Percentiles rank a stretch among this genome's conserved stretches.
phyloP scores from a whole-genome alignment of 371 early-diverging fungal species.

The Thermomucor indicae-seudaticae region DNA sequence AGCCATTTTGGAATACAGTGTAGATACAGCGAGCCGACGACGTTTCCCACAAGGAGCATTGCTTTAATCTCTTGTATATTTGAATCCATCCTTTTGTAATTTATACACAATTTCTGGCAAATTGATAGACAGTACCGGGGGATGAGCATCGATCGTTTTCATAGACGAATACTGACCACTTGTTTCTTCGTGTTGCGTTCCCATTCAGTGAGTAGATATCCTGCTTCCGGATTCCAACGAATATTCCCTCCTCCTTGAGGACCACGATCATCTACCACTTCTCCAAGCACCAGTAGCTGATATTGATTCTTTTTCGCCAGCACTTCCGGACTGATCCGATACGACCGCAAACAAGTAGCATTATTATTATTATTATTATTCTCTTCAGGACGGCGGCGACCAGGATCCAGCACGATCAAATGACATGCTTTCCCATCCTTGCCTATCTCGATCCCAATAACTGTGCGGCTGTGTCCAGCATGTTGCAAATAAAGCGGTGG shows the following conservation, averaged over 20 bases:
- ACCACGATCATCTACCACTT: not conserved
- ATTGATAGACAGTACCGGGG: too few relatives aligned
- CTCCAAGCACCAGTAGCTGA: conserved; percentile 31
- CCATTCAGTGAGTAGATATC: conserved; percentile 3
- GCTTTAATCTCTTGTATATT: conserved; percentile 22
- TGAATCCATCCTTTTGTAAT: not conserved
- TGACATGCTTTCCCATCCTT: conserved; percentile 33
- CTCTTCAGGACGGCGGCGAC: conserved; percentile 22
- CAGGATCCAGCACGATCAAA: conserved; percentile 66
- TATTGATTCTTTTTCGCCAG: conserved; percentile 38
- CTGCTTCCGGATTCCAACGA: not conserved
- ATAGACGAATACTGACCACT: conserved; percentile 10
- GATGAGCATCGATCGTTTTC: not conserved
- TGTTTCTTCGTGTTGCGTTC: conserved; percentile 7
- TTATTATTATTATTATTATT: not conserved
- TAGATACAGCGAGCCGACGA: conserved; percentile 54
- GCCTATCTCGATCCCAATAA: conserved; percentile 57
- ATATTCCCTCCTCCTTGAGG: too few relatives aligned
- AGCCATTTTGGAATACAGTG: conserved; percentile 49
- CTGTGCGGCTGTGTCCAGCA: conserved; percentile 67
- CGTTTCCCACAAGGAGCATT: conserved; percentile 53
- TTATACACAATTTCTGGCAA: too few relatives aligned
- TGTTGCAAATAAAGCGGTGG: conserved; percentile 74
- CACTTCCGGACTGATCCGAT: conserved; percentile 26
- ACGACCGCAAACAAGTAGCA: conserved; percentile 2